Percentiles rank a stretch among this genome's conserved stretches.
Evolutionary conservation across 1,284 basidiomycete genomes (phyloP).

Genomic region (Microbotryum violaceum): DNA sequence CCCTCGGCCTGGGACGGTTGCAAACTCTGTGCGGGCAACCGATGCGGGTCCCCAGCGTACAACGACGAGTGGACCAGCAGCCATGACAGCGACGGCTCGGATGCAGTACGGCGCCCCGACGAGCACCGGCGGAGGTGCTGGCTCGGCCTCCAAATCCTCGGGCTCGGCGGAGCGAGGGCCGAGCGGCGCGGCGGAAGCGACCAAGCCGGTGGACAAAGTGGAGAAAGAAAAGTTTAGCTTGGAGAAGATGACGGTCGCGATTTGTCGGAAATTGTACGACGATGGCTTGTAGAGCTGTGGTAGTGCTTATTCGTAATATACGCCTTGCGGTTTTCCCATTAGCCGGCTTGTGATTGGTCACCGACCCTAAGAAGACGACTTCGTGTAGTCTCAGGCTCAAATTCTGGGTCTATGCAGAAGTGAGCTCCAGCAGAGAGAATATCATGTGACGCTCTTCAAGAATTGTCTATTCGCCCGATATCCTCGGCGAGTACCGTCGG

Average conservation of each 20-base stretch:
- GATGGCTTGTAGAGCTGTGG: conserved; percentile 55
- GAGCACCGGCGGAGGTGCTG: background rate
- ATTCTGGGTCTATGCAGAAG: too few species aligned
- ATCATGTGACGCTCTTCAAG: too few species aligned
- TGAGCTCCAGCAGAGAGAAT: too few species aligned
- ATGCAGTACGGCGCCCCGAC: conserved; percentile 29
- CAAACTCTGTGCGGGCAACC: background rate
- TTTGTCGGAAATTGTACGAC: conserved; percentile 68
- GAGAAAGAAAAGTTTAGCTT: conserved; percentile 48
- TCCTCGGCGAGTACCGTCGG: too few species aligned
- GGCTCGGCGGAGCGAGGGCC: background rate
- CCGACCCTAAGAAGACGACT: too few species aligned
- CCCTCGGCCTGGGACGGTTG: conserved; percentile 8
- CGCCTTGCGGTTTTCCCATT: too few species aligned
- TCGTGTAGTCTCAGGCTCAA: too few species aligned
- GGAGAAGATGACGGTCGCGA: conserved; percentile 65
- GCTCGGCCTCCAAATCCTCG: background rate
- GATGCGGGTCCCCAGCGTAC: background rate
- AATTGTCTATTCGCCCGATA: too few species aligned
- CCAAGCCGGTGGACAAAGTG: background rate
- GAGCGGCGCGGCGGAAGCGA: background rate
- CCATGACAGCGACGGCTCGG: conserved; percentile 16
- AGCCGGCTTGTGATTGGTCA: too few species aligned
- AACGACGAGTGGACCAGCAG: background rate
- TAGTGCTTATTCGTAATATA: background rate